Conservation (phyloP, 148 eudicot genomes). For the Amaranthus palmeri region DNA sequence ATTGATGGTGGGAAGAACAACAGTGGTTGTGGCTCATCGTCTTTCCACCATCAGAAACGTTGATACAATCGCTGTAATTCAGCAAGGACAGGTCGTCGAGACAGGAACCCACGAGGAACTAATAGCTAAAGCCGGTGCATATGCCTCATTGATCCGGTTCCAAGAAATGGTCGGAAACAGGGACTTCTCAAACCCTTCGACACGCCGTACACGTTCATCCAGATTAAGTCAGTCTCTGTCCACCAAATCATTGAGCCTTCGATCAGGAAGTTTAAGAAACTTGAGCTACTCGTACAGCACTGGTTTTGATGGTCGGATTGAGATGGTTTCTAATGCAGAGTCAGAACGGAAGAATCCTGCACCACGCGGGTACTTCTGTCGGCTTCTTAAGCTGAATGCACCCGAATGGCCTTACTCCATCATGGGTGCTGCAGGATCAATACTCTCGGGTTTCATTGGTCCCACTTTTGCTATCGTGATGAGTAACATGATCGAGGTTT, state of each 20-base stretch:
- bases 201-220: slow-evolving; percentile 76
- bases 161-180: slow-evolving; percentile 96
- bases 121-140: slow-evolving; percentile 77
- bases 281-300: slow-evolving; percentile 94
- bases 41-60: slow-evolving; percentile 92
- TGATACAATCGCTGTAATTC: slow-evolving; percentile 82
- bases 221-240: slow-evolving; percentile 80
- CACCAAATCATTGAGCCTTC: slow-evolving; percentile 89
- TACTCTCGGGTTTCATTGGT: slow-evolving; percentile 93
- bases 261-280: slow-evolving; percentile 92
- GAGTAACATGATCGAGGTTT: slow-evolving; percentile 99
- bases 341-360: slow-evolving; percentile 85
- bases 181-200: slow-evolving; percentile 87
- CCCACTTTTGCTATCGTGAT: slow-evolving; percentile 95
- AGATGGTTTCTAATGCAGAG: slow-evolving; percentile 94
- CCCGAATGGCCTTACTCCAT: slow-evolving; percentile 99
- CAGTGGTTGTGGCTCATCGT: slow-evolving; percentile 96
- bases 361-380: slow-evolving; percentile 63
- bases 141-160: slow-evolving; percentile 84
- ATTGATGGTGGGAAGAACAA: slow-evolving; percentile 96
- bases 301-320: slow-evolving; percentile 88
- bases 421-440: slow-evolving; percentile 92
- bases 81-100: slow-evolving; percentile 91
- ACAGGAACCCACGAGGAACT: slow-evolving; percentile 94
- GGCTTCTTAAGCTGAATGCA: slow-evolving; percentile 83